Evolutionary conservation across 2,329 filamentous ascomycete species (phyloP).

Genomic region (Sclerotinia spermophila): DNA sequence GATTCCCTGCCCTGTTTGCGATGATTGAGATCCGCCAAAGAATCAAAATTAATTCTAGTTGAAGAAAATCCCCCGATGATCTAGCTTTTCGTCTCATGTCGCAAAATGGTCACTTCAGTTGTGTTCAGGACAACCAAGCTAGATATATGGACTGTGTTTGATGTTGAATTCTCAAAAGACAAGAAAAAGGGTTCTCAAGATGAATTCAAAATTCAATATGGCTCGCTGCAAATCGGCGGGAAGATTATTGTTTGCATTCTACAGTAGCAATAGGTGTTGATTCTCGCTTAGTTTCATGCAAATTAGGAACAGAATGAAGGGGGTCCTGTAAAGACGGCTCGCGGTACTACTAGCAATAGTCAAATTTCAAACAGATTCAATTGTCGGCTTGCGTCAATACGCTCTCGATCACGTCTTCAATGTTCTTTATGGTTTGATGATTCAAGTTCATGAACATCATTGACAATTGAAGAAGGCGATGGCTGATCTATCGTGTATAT

Average conservation of each 20-base stretch:
- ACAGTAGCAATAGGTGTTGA: background rate
- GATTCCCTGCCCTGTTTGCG: background rate
- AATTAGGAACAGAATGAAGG: slow-evolving; percentile 8
- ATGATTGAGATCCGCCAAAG: background rate
- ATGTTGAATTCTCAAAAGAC: background rate
- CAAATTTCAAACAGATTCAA: background rate
- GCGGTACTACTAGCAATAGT: background rate
- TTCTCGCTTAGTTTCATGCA: slow-evolving; percentile 10
- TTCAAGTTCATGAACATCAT: slow-evolving; percentile 5
- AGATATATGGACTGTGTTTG: background rate
- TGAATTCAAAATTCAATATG: background rate
- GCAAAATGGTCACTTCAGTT: background rate
- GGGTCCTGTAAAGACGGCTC: background rate
- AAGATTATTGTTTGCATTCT: background rate
- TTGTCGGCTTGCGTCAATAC: background rate
- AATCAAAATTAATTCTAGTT: background rate
- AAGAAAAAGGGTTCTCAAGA: background rate
- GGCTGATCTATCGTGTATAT: background rate
- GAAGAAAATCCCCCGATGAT: slow-evolving; percentile 4
- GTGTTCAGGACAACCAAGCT: background rate
- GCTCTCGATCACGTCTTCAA: background rate
- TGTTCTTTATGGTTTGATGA: background rate
- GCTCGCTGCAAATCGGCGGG: background rate
- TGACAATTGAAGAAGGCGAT: background rate
- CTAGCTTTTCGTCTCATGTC: slow-evolving; percentile 5